Evolutionary conservation across 208 protist genomes (phyloP).

Genomic region (Leishmania braziliensis): DNA sequence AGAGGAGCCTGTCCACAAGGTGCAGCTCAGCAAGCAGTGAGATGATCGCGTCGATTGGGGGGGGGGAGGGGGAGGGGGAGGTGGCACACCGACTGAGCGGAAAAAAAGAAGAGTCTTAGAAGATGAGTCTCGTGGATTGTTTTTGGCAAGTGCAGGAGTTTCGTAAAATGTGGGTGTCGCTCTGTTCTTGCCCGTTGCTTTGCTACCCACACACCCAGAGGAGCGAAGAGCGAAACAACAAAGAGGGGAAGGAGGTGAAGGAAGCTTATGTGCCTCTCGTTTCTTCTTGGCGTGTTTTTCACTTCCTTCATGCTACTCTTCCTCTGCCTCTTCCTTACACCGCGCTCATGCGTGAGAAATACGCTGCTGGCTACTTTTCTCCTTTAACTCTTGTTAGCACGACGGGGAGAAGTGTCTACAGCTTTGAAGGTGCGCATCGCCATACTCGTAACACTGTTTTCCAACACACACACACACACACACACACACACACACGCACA

Average conservation of each 20-base stretch:
- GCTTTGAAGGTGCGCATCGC: background rate
- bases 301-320: conserved; percentile 1
- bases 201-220: background rate
- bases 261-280: background rate
- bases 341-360: background rate
- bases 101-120: background rate
- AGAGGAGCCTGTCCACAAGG: conserved; percentile 26
- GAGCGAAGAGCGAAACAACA: background rate
- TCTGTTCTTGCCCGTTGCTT: background rate
- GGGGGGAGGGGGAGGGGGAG: background rate
- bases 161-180: background rate
- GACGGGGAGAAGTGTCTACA: too few relatives aligned
- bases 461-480: background rate
- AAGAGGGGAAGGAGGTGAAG: background rate
- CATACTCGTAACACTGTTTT: background rate
- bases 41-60: background rate
- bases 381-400: background rate
- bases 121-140: background rate
- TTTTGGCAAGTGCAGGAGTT: background rate
- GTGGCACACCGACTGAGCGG: background rate
- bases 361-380: conserved; percentile 1
- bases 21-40: conserved; percentile 17
- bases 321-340: background rate
- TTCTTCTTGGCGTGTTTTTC: background rate
- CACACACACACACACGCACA: background rate